Evolutionary conservation across 768 basidiomycete species (phyloP), one percentile per base, ranked within the genome.

Genomic region (Chalciporus chontae): DNA sequence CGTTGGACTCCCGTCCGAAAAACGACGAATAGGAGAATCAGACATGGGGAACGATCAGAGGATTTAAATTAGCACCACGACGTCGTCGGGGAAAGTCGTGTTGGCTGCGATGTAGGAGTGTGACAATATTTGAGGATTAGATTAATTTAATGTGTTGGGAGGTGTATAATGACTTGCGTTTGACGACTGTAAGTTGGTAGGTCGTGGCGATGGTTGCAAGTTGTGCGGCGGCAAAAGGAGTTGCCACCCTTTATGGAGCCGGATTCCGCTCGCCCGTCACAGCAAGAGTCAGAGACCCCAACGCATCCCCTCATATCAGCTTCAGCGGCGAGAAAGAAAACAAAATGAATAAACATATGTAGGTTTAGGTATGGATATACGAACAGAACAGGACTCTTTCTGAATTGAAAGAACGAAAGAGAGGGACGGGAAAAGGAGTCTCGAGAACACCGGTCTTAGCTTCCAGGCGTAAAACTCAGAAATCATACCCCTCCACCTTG

Each of bases 401-500:
- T 15, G 34, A 36, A 5, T 36, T 5, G 34, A n/a, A 6, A 31
- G 31, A 31, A 36, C 14, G 34, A 36, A 36, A n/a, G 8, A 15
- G 1, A n/a, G 47, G 21, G 21, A 19, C 8, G 13, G 13, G 29
- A 31, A 31, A 11, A 9, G 10, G 27, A 7, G 27, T 29, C 27
- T 29, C 32, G 2, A 5, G 11, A 8, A 15, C 32, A 10, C 9
- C 8, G 8, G n/a, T n/a, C n/a, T n/a, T 34, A n/a, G 32, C 8
- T 3, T 34, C 8, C 5, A n/a, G 14, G 14, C 4, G 15, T 7
- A 15, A 36, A n/a, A 15, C 24, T 72, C 61, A 90, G 70, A 87
- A 90, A 64, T 90, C 87, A 60, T 76, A 85, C 23, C 89, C 90
- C 69, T 93, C 91, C 34, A 94, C 86, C 64, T 87, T 87, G 75